Base-by-base conservation (phyloP, 305 asterid genomes). In the Fraxinus nigra region DNA sequence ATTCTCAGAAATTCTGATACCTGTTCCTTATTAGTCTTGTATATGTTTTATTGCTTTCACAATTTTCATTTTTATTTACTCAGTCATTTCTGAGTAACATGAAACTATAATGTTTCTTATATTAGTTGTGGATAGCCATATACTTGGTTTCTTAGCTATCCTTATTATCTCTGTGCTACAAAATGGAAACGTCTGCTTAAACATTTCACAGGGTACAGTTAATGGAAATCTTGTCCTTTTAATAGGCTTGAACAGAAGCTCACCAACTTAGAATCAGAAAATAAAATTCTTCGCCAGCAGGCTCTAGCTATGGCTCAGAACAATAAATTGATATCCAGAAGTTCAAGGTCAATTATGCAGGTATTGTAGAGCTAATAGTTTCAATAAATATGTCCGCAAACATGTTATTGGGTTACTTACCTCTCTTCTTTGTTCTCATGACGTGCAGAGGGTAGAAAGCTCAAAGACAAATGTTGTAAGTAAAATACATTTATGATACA, bases 221-320 rank as follows among this genome's bases (percentile, higher is more conserved):
- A 80, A 87, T 87, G 82, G 79, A 69, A 30, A 84, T 56, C 67
- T 78, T 87, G 72, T 84, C 80, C 83, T 85, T 82, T 67, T 86
- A 87, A 80, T 86, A 94, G 98, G 97, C 89, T 88, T 75, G 98
- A 97, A 85, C 97, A 97, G 92, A 95, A 95, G 92, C 84, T 90
- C 87, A 87, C 94, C 84, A 95, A 95, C 84, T 43, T 92, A 87
- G 99, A 97, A 90, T 93, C 98, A 11, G 99, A 97, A 89, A 97
- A 97, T 82, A 95, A 95, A 87, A 95, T 94, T 85, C 97, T 94
- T 84, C 97, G 98, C 84, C 99, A 97, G 91, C 99, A 97, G 90
- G 99, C 98, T 83, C 89, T 97, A 79, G 86, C 98, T 80, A 92
- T 95, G 96, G 98, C 99, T 72, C 98, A 95, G 91, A 97, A 87